Evolutionary conservation across 2,329 filamentous ascomycete species (phyloP).

Genomic region (Thielaviopsis musarum): DNA sequence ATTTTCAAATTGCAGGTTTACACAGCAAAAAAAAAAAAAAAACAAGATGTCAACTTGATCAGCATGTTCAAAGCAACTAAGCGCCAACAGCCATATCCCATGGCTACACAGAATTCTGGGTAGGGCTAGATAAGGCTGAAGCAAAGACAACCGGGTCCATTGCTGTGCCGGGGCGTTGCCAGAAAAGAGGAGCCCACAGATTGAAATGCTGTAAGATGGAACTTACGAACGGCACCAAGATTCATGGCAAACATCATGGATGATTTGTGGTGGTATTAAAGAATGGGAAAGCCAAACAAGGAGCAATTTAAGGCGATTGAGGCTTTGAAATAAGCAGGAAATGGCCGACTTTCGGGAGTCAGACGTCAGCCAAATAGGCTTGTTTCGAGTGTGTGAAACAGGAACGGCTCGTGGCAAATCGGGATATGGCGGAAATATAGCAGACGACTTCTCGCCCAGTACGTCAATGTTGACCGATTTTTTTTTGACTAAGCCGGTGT

Average conservation of each 20-base stretch:
- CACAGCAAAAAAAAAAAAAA: too few relatives aligned
- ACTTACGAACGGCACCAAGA: constrained; percentile 2
- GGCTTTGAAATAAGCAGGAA: neutral
- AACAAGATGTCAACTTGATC: neutral
- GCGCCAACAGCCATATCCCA: neutral
- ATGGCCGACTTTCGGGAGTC: neutral
- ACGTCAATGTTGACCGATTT: neutral
- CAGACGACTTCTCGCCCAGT: neutral
- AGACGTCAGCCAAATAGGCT: neutral
- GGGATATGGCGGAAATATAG: neutral
- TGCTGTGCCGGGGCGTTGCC: neutral
- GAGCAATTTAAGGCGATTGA: neutral
- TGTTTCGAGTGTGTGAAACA: neutral
- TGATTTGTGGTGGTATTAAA: neutral
- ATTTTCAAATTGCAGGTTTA: too few relatives aligned
- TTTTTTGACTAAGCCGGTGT: too few relatives aligned
- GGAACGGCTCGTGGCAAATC: neutral
- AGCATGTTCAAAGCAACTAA: neutral
- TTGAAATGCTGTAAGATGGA: neutral
- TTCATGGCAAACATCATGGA: constrained; percentile 1
- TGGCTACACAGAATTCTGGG: neutral
- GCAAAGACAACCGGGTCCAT: neutral
- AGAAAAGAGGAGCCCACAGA: too few relatives aligned
- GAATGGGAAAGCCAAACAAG: neutral
- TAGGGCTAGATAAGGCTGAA: neutral